Conservation (phyloP, 331 rosid species). For the Rhamnella rubrinervis region DNA sequence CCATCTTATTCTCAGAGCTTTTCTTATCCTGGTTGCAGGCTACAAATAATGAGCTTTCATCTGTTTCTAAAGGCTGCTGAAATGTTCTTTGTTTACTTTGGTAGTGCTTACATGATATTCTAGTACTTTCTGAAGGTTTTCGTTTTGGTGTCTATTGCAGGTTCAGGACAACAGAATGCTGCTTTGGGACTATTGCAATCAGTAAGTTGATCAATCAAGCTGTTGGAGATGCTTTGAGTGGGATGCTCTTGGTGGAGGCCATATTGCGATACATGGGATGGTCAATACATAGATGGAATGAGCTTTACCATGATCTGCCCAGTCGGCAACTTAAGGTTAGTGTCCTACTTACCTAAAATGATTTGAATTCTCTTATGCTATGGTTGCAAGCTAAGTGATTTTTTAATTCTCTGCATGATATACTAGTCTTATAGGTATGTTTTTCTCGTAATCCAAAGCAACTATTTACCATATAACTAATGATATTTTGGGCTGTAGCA, state of each 20-base stretch:
- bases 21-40: slow-evolving; percentile 53
- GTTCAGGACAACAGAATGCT: slow-evolving; percentile 66
- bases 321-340: slow-evolving; percentile 92
- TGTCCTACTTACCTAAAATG: background rate
- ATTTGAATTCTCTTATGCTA: slow-evolving; percentile 1
- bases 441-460: too few species aligned
- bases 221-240: slow-evolving; percentile 91
- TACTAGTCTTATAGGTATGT: too few species aligned
- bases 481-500: too few species aligned
- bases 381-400: too few species aligned
- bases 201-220: slow-evolving; percentile 88
- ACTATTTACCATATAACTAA: too few species aligned
- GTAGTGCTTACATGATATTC: slow-evolving; percentile 12
- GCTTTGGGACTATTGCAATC: slow-evolving; percentile 67
- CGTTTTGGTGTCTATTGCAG: slow-evolving; percentile 32
- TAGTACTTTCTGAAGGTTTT: slow-evolving; percentile 12
- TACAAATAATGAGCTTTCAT: slow-evolving; percentile 41
- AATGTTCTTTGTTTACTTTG: slow-evolving; percentile 17
- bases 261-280: slow-evolving; percentile 67
- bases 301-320: slow-evolving; percentile 84
- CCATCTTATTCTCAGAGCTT: slow-evolving; percentile 75
- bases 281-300: slow-evolving; percentile 77
- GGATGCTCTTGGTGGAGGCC: slow-evolving; percentile 84
- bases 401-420: too few species aligned
- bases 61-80: slow-evolving; percentile 46